These are phyloP conservation scores for Coelastrella sp. DNA, from an alignment of 139 green algal genomes.

Conservation along the genomic window DNA sequence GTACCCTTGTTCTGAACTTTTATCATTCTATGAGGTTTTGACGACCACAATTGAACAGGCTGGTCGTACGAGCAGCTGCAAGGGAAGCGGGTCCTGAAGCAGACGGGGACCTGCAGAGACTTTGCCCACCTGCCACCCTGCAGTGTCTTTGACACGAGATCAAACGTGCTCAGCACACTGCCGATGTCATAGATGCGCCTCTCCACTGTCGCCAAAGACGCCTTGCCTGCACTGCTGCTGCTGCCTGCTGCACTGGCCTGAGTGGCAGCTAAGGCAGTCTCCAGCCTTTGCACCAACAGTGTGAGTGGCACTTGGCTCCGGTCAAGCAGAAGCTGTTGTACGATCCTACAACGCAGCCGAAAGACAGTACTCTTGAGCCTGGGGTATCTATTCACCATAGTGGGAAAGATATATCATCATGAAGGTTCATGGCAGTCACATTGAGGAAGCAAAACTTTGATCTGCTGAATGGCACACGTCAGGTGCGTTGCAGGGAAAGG, in stretches of 20 bases:
- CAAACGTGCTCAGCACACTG: slow-evolving; percentile 62
- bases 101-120: neutral
- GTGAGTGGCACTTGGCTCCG: slow-evolving; percentile 1
- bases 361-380: neutral
- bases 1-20: no score
- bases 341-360: neutral
- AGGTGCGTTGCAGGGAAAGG: neutral
- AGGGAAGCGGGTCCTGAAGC: neutral
- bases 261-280: neutral
- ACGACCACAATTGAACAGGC: neutral
- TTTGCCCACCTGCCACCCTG: slow-evolving; percentile 59
- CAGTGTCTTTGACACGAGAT: slow-evolving; percentile 65
- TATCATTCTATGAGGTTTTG: no score
- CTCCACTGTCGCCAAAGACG: slow-evolving; percentile 58
- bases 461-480: no score
- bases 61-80: neutral
- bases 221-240: slow-evolving; percentile 10
- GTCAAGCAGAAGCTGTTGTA: slow-evolving; percentile 35
- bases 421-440: neutral
- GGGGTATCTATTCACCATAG: neutral
- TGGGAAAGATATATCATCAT: neutral
- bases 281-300: slow-evolving; percentile 4
- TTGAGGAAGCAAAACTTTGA: neutral
- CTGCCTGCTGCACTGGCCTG: no score
- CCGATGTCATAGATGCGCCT: slow-evolving; percentile 75